Percentiles rank a stretch among this genome's conserved stretches.
These are phyloP conservation scores for Leccinellum luteum DNA, from an alignment of 768 basidiomycete species.

Conservation along the genomic window DNA sequence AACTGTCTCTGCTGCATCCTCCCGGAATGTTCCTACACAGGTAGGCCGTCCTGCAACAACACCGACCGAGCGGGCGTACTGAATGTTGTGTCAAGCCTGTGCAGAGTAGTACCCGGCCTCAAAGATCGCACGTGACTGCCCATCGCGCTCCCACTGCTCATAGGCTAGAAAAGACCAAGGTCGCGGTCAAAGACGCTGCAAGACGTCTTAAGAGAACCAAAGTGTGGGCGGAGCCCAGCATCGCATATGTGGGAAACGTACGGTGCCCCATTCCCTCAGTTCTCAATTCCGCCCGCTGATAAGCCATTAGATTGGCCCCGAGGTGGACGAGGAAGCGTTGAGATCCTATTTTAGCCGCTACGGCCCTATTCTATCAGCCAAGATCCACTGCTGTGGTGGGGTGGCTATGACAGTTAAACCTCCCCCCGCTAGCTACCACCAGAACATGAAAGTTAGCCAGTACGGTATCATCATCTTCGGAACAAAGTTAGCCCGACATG, in stretches of 20 bases:
- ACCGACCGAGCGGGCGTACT: background rate
- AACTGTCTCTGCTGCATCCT: background rate
- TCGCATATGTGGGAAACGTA: slow-evolving; percentile 65
- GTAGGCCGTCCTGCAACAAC: slow-evolving; percentile 6
- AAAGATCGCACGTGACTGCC: slow-evolving; percentile 3
- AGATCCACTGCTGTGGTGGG: slow-evolving; percentile 33
- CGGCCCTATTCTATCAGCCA: slow-evolving; percentile 20
- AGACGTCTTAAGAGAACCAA: slow-evolving; percentile 14
- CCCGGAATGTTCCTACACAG: slow-evolving; percentile 1
- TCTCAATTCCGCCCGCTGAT: slow-evolving; percentile 3
- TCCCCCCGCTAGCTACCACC: slow-evolving; percentile 26
- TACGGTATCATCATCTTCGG: slow-evolving; percentile 54
- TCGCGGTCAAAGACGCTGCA: slow-evolving; percentile 15
- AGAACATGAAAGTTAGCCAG: slow-evolving; percentile 40
- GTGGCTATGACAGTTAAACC: slow-evolving; percentile 27
- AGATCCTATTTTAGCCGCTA: slow-evolving; percentile 21
- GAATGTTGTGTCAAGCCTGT: background rate
- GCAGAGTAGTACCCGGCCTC: background rate
- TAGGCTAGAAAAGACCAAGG: slow-evolving; percentile 11
- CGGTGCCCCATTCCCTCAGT: slow-evolving; percentile 20
- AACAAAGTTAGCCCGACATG: slow-evolving; percentile 33
- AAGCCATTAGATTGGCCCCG: slow-evolving; percentile 32
- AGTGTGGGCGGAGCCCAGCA: slow-evolving; percentile 21
- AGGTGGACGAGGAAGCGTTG: slow-evolving; percentile 23
- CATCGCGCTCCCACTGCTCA: background rate